These are phyloP conservation scores for Lichtheimia ramosa DNA, from an alignment of 371 early-diverging fungal species.

Conservation along the genomic window DNA sequence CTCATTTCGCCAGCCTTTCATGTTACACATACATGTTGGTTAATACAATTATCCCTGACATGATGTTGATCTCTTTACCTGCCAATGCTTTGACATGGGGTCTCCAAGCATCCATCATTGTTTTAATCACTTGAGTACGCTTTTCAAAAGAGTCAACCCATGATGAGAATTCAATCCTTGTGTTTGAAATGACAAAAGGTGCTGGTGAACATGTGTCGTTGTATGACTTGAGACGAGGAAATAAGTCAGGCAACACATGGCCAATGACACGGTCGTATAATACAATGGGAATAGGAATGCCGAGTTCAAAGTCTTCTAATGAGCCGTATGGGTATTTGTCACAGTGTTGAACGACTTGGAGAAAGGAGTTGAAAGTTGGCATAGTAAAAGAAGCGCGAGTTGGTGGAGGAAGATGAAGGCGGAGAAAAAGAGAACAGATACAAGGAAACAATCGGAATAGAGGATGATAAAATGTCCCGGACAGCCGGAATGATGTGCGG, in stretches of 20 bases:
- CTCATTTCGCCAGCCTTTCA: conserved; percentile 59
- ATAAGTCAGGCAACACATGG: conserved; percentile 30
- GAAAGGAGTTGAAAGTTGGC: conserved; percentile 14
- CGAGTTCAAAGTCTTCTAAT: conserved; percentile 7
- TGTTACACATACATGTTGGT: conserved; percentile 5
- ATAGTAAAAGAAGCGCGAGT: too few species aligned
- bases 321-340: conserved; percentile 46
- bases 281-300: conserved; percentile 21
- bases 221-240: conserved; percentile 28
- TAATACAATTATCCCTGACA: not conserved
- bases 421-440: too few species aligned
- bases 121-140: conserved; percentile 35
- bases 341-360: conserved; percentile 38
- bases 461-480: too few species aligned
- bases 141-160: conserved; percentile 34
- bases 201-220: conserved; percentile 10
- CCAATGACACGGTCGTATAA: conserved; percentile 37
- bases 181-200: conserved; percentile 33
- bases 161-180: conserved; percentile 21
- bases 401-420: too few species aligned
- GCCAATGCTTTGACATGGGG: conserved; percentile 23
- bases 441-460: too few species aligned
- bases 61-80: conserved; percentile 6
- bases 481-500: too few species aligned
- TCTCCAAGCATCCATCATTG: conserved; percentile 45